These are phyloP conservation scores for Pseudonitzschia delicatissima DNA, from an alignment of 108 stramenopile species.

Conservation along the genomic window DNA sequence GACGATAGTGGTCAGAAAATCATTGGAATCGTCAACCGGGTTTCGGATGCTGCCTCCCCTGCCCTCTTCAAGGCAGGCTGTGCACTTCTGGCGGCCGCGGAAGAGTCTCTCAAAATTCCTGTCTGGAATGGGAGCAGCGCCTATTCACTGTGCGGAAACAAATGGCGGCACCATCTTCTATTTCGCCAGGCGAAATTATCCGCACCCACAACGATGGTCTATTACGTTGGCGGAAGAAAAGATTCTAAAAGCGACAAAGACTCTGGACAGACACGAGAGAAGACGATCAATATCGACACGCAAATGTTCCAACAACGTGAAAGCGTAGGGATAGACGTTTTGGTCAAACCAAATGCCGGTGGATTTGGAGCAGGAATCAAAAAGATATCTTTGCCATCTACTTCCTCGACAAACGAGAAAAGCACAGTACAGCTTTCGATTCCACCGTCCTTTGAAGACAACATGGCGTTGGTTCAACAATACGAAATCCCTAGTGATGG, in stretches of 20 bases:
- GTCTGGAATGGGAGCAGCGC: constrained; percentile 35
- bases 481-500: constrained; percentile 30
- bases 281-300: neutral
- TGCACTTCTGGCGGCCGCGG: constrained; percentile 17
- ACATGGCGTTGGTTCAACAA: constrained; percentile 23
- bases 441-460: constrained; percentile 17
- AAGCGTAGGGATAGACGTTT: neutral
- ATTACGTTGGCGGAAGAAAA: neutral
- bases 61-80: constrained; percentile 20
- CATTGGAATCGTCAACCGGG: constrained; percentile 41
- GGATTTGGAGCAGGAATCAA: constrained; percentile 47
- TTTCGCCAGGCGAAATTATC: constrained; percentile 34
- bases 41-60: constrained; percentile 45
- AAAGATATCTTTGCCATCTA: neutral
- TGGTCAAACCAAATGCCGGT: constrained; percentile 47
- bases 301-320: neutral
- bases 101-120: constrained; percentile 18
- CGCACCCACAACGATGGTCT: constrained; percentile 21
- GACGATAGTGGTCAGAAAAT: neutral
- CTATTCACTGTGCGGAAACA: constrained; percentile 30
- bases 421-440: neutral
- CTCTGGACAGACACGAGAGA: neutral
- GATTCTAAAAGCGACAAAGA: neutral
- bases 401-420: neutral
- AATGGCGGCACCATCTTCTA: constrained; percentile 44